Evolutionary conservation across 139 green algal genomes (phyloP), one percentile per base, ranked within the genome.

Genomic region (Chlorella sp.): DNA sequence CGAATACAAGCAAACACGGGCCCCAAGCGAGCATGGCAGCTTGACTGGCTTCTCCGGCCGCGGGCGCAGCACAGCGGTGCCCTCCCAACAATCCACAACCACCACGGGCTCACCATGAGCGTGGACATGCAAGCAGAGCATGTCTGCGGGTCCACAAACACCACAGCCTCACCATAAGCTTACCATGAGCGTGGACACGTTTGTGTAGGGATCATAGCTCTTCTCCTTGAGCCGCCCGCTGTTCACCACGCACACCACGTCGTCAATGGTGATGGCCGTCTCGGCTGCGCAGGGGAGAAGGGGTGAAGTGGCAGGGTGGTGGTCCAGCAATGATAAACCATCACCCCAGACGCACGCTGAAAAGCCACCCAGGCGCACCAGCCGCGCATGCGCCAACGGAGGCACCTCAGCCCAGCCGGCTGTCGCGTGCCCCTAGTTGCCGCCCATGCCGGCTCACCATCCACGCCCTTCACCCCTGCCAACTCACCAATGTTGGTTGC

Each of bases 181-280:
- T 65, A 79, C 75, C 84, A 94, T 90, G 67, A 98, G 91, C 22
- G 93, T 97, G 19, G 90, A 92, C 14, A 97, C 93, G 14, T 85
- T 91, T 2, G 91, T 96, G 87, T 94, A 95, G 19, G 95, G 89
- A 84, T 98, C 95, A 78, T 94, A 98, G 72, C 89, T 93, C 88
- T 96, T 97, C 89, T 98, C 95, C 87, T 97, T 97, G 28, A 92
- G 38, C 44, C 93, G 84, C 13, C 95, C 94, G 40, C 56, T 88
- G 86, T 98, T 94, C 64, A 98, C 89, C 9, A 98, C 95, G 87
- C 95, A 73, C n/a, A 94, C 90, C 34, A 98, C 87, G 83, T 98
- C 95, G 65, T 97, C 94, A 73, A 97, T 97, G 1, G 94, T 97
- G 64, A 97, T 88, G 26, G 93, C 91, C 0, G 92, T 96, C 86